Evolutionary conservation across 805 yeast species (phyloP), one percentile per base, ranked within the genome.

Genomic region (Myxozyma geophila): DNA sequence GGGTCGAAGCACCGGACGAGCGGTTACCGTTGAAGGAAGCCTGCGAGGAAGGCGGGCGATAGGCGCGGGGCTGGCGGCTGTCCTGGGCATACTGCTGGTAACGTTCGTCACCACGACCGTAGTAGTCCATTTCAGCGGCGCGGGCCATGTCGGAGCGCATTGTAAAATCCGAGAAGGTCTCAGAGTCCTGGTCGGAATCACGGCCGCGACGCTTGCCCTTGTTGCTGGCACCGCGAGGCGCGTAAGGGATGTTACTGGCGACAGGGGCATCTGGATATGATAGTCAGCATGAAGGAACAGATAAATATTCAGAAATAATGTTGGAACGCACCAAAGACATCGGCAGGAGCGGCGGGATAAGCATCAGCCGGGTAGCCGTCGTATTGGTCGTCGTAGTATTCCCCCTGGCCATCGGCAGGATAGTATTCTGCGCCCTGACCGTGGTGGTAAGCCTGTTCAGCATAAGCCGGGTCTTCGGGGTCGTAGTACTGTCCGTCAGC

Each of bases 1-100:
- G 98, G 48, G 99, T 95, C 1, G 97, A 90, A 49, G 97, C 90
- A 66, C 98, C 98, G 12, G 96, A 87, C 0, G 95, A 88, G 73
- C 95, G 85, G 74, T 88, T 88, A 48, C 87, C 92, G 68, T 89
- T 95, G 73, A 88, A 92, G 5, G 96, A 90, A 70, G 84, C 85
- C 66, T 85, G 88, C 59, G 83, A 79, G 37, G 80, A 71, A 39
- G 72, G 71, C 17, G 70, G 64, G 37, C 74, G 71, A 69, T 73
- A 72, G 59, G 72, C 66, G 62, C 70, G 68, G 62, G 73, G 74
- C 56, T 72, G 76, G 59, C 68, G 69, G 59, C 67, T 63, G 19
- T 49, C 50, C 35, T 61, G 60, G 13, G 54, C 52, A n/a, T 41
- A 47, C 59, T 67, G 67, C 51, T 65, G 67, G 56, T 64, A 60